A percentile compares a stretch with the other conserved stretches of the same genome.
Evolutionary conservation across 805 yeast genomes (phyloP).

Genomic region (Scheffersomyces ergatensis): DNA sequence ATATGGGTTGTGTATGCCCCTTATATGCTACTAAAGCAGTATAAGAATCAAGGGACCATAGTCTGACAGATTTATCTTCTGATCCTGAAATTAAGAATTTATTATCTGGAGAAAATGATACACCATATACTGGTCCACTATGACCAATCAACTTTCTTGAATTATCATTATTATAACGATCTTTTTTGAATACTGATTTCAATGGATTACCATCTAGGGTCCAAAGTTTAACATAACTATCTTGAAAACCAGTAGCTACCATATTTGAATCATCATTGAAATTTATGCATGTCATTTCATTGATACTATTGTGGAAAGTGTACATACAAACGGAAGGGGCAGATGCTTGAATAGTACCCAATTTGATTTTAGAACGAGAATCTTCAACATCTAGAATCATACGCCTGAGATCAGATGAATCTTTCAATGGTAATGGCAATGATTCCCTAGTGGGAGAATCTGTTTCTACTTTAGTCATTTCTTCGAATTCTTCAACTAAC

Average conservation of each 20-base stretch:
- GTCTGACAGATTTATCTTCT: conserved; percentile 86
- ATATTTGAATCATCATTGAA: conserved; percentile 85
- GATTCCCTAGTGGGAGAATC: conserved; percentile 73
- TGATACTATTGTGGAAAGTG: conserved; percentile 93
- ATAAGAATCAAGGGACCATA: conserved; percentile 93
- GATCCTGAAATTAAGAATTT: conserved; percentile 76
- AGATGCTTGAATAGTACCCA: conserved; percentile 67
- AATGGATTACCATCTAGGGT: conserved; percentile 88
- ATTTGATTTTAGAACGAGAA: conserved; percentile 67
- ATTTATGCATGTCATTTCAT: conserved; percentile 79
- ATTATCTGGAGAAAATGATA: conserved; percentile 88
- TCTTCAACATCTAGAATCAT: conserved; percentile 80
- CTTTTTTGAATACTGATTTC: conserved; percentile 56
- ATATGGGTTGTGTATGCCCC: conserved; percentile 94
- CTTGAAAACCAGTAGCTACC: conserved; percentile 94
- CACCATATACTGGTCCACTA: conserved; percentile 89
- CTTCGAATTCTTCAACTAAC: conserved; percentile 37
- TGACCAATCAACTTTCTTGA: conserved; percentile 79
- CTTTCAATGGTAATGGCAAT: conserved; percentile 83
- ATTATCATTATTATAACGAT: conserved; percentile 45
- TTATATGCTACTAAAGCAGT: conserved; percentile 89
- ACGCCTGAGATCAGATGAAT: conserved; percentile 73
- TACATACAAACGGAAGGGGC: conserved; percentile 97
- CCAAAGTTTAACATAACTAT: conserved; percentile 89
- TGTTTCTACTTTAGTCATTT: conserved; percentile 48